phyloP scores from a whole-genome alignment of 2,329 filamentous ascomycete species.

The Beauveria sp. region DNA sequence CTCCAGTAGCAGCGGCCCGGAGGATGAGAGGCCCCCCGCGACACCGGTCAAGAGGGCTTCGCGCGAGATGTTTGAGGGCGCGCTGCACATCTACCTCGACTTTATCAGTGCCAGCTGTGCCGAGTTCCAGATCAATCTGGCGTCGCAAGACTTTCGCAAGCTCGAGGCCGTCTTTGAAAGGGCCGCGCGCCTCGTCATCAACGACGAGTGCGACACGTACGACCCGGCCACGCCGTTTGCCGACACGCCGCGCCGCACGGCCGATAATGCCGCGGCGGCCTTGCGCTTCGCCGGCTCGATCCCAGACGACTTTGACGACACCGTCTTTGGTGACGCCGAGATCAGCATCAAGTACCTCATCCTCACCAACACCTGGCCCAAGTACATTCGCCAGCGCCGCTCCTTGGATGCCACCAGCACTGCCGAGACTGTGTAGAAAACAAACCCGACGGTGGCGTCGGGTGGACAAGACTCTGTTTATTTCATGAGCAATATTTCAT shows the following conservation, averaged over 20 bases:
- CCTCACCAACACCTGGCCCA: constrained; percentile 62
- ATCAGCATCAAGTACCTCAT: constrained; percentile 59
- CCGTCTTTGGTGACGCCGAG: constrained; percentile 54
- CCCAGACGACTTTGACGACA: constrained; percentile 42
- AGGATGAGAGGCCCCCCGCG: constrained; percentile 12
- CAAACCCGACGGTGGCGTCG: not conserved
- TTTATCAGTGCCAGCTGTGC: constrained; percentile 55
- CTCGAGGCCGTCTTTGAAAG: constrained; percentile 50
- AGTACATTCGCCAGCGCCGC: constrained; percentile 41
- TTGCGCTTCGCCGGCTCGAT: constrained; percentile 36
- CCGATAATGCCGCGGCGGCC: constrained; percentile 14
- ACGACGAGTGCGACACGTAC: constrained; percentile 27
- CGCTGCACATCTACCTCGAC: constrained; percentile 52
- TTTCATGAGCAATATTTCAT: not conserved
- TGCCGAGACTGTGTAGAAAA: constrained; percentile 7
- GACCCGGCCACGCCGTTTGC: constrained; percentile 39
- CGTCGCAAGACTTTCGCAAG: constrained; percentile 44
- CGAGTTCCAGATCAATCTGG: constrained; percentile 60
- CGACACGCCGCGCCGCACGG: constrained; percentile 17
- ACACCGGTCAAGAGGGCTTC: constrained; percentile 24
- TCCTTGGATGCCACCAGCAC: constrained; percentile 17
- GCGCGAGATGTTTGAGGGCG: constrained; percentile 48
- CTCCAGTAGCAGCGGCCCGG: not conserved
- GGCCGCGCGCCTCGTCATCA: constrained; percentile 39
- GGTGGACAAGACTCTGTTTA: not conserved